Conservation (phyloP, 495 filamentous ascomycete genomes). For the Tuber magnatum region DNA sequence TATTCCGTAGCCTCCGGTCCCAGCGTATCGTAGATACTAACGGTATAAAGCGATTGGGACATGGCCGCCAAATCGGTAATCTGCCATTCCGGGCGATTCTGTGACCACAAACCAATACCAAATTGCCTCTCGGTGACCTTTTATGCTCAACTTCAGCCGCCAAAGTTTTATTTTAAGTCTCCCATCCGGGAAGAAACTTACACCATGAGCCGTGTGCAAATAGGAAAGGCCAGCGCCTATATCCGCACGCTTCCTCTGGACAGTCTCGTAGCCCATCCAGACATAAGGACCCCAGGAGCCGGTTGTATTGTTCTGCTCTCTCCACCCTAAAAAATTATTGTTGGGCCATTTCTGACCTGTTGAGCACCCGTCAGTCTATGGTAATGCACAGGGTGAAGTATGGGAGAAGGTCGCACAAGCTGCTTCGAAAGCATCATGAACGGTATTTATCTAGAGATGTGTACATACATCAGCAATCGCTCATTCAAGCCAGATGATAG, state of each 20-base stretch:
- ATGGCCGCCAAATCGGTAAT: conserved; percentile 85
- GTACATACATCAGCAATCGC: conserved; percentile 16
- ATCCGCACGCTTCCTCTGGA: conserved; percentile 70
- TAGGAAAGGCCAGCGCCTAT: conserved; percentile 82
- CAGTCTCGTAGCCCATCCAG: conserved; percentile 77
- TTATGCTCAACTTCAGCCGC: not conserved
- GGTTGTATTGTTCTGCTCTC: conserved; percentile 67
- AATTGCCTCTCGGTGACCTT: conserved; percentile 47
- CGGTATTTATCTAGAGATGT: conserved; percentile 33
- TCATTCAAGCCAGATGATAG: conserved; percentile 4
- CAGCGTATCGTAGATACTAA: conserved; percentile 94
- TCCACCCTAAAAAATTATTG: conserved; percentile 68
- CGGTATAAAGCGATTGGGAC: conserved; percentile 79
- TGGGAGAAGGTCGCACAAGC: conserved; percentile 16
- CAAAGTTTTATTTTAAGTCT: not conserved
- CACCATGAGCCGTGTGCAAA: conserved; percentile 51
- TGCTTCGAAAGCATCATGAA: conserved; percentile 36
- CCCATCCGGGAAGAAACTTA: conserved; percentile 28
- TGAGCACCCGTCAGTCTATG: not conserved
- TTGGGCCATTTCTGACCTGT: conserved; percentile 46
- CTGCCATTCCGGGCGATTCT: conserved; percentile 97
- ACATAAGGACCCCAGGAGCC: conserved; percentile 71
- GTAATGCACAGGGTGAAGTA: not conserved
- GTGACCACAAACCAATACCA: conserved; percentile 86
- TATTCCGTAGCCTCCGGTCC: conserved; percentile 85